Evolutionary conservation across 805 yeast species (phyloP), one percentile per base, ranked within the genome.

Genomic region (Priceomyces medius): DNA sequence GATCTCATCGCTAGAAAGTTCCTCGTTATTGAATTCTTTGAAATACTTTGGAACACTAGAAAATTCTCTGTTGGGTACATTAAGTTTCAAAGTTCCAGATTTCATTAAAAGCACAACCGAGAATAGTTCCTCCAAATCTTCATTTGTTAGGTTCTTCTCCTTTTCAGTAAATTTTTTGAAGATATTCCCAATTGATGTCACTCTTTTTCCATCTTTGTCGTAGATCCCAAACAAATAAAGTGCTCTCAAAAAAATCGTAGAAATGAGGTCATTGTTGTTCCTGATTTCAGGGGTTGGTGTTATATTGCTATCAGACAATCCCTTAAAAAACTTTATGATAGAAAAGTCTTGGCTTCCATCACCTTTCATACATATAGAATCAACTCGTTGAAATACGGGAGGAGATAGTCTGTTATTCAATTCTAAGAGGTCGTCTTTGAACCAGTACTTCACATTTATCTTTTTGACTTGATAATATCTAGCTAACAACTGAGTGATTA

Each of bases 381-480:
- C 50, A 31, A 62, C 47, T 46, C 63, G 62, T 39, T 66, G 65
- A 46, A 69, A 79, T 2, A 77, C 54, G 1, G 85, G 72, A 6
- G 86, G 85, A 3, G 73, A 63, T 35, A 75, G 53, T 50, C 83
- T 73, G 49, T 77, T 81, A 14, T 72, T 73, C 20, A 84, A 56
- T 39, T 71, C 73, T 18, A 63, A 50, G 40, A 32, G 53, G 44
- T 66, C 57, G 47, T 79, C 73, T 34, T 60, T 58, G 64, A 70
- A 83, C 83, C 85, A 83, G 45, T 66, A 76, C 13, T 65, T 58
- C 19, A 76, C 76, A 33, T 72, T 65, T 28, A 87, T 72, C 42
- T 75, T 79, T 56, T 83, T 85, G 44, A 77, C 83, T 58, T 90
- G 97, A 59, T 81, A 88, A 63, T 87, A 91, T 57, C 98, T 81